Percentiles rank a stretch among this genome's conserved stretches.
Evolutionary conservation across 805 yeast species (phyloP).

Genomic region (Candida vartiovaarae): DNA sequence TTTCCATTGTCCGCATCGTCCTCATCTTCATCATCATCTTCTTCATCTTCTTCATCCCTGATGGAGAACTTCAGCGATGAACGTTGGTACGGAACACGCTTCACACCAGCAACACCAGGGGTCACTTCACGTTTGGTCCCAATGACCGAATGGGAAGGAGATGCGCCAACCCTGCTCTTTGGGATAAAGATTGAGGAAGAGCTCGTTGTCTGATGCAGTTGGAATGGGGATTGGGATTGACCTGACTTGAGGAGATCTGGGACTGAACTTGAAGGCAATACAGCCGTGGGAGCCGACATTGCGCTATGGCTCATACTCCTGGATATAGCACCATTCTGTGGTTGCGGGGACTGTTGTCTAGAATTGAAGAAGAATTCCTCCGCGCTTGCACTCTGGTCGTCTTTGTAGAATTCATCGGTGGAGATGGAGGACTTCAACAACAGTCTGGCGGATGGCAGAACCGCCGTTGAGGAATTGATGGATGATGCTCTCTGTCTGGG

Average conservation of each 20-base stretch:
- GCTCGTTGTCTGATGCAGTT: background rate
- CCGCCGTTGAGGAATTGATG: conserved; percentile 9
- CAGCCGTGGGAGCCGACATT: background rate
- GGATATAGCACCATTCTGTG: background rate
- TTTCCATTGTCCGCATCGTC: conserved; percentile 4
- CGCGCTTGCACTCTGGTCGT: conserved; percentile 13
- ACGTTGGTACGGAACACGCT: conserved; percentile 6
- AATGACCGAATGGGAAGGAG: conserved; percentile 17
- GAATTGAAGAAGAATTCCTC: conserved; percentile 21
- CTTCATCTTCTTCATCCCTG: conserved; percentile 4
- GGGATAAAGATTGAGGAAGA: conserved; percentile 28
- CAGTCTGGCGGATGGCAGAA: background rate
- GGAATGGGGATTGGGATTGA: background rate
- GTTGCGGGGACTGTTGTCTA: conserved; percentile 8
- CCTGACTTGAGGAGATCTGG: background rate
- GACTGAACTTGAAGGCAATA: background rate
- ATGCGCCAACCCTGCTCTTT: conserved; percentile 29
- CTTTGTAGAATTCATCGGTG: conserved; percentile 3
- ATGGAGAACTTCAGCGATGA: conserved; percentile 10
- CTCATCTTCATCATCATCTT: conserved; percentile 10
- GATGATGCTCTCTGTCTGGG: conserved; percentile 17
- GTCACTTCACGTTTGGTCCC: conserved; percentile 1
- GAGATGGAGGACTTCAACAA: background rate
- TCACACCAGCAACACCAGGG: conserved; percentile 7
- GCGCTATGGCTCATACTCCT: background rate